These are phyloP conservation scores for Arachnomyces sp. DNA, from an alignment of 2,329 filamentous ascomycete species.

Conservation along the genomic window DNA sequence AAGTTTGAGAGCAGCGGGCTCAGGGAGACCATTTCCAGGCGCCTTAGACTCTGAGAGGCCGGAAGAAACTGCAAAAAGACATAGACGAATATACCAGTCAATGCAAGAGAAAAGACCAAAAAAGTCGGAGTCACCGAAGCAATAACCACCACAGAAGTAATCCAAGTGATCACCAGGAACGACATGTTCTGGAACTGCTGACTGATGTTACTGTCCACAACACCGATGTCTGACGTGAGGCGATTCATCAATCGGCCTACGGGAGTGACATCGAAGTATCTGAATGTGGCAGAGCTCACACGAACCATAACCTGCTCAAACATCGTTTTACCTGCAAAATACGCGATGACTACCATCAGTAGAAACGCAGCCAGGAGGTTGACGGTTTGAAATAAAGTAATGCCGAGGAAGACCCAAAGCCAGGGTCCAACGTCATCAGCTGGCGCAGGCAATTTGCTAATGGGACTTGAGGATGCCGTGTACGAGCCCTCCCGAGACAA, in stretches of 20 bases:
- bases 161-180: conserved; percentile 62
- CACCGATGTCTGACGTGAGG: conserved; percentile 81
- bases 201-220: conserved; percentile 79
- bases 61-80: conserved; percentile 73
- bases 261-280: conserved; percentile 85
- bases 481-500: conserved; percentile 9
- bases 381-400: conserved; percentile 55
- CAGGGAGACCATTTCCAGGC: conserved; percentile 82
- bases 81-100: conserved; percentile 61
- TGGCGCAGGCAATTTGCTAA: conserved; percentile 55
- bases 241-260: conserved; percentile 87
- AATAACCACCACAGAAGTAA: conserved; percentile 67
- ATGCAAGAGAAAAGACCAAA: conserved; percentile 58
- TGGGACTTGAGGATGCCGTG: conserved; percentile 18
- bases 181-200: conserved; percentile 62
- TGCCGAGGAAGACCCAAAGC: conserved; percentile 60
- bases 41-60: conserved; percentile 70
- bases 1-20: conserved; percentile 90
- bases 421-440: conserved; percentile 61
- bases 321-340: conserved; percentile 65
- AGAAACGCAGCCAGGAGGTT: conserved; percentile 55
- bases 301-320: conserved; percentile 64
- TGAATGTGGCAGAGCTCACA: conserved; percentile 73
- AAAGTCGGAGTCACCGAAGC: conserved; percentile 70
- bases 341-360: conserved; percentile 67